Evolutionary conservation across 1,284 basidiomycete genomes (phyloP).

Genomic region (Heterobasidion occidentale): DNA sequence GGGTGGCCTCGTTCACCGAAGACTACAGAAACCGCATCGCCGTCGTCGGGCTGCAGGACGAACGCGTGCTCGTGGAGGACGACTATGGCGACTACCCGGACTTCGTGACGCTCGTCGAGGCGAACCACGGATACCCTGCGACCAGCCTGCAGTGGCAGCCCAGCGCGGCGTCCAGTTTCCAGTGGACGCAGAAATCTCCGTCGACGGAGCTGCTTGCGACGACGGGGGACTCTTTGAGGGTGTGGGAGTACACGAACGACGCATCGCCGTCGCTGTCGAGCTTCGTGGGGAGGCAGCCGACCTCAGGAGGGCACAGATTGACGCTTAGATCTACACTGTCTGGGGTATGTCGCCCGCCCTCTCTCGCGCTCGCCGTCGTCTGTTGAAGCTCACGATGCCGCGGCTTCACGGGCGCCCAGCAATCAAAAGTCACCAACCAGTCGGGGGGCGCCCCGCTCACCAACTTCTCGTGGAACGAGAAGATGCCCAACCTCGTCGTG

Average conservation of each 20-base stretch:
- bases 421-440: slow-evolving; percentile 81
- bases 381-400: slow-evolving; percentile 5
- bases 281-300: slow-evolving; percentile 65
- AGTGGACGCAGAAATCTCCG: slow-evolving; percentile 56
- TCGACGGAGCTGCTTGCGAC: slow-evolving; percentile 80
- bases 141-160: slow-evolving; percentile 84
- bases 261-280: slow-evolving; percentile 45
- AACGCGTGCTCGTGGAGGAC: slow-evolving; percentile 75
- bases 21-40: slow-evolving; percentile 78
- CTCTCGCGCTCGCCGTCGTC: slow-evolving; percentile 6
- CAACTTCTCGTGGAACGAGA: slow-evolving; percentile 94
- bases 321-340: slow-evolving; percentile 66
- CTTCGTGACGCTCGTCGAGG: slow-evolving; percentile 75
- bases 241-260: slow-evolving; percentile 80
- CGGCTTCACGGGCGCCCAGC: slow-evolving; percentile 33
- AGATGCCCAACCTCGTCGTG: slow-evolving; percentile 80
- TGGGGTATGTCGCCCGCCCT: slow-evolving; percentile 54
- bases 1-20: slow-evolving; percentile 72
- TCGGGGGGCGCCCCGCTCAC: slow-evolving; percentile 84
- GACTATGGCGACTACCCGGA: slow-evolving; percentile 75
- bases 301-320: slow-evolving; percentile 49
- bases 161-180: slow-evolving; percentile 46
- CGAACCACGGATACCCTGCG: slow-evolving; percentile 77
- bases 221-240: slow-evolving; percentile 81
- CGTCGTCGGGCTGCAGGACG: slow-evolving; percentile 75